Percentiles rank a stretch among this genome's conserved stretches.
These are phyloP conservation scores for Suhomyces chickasaworum DNA, from an alignment of 1,139 yeast genomes.

Conservation along the genomic window DNA sequence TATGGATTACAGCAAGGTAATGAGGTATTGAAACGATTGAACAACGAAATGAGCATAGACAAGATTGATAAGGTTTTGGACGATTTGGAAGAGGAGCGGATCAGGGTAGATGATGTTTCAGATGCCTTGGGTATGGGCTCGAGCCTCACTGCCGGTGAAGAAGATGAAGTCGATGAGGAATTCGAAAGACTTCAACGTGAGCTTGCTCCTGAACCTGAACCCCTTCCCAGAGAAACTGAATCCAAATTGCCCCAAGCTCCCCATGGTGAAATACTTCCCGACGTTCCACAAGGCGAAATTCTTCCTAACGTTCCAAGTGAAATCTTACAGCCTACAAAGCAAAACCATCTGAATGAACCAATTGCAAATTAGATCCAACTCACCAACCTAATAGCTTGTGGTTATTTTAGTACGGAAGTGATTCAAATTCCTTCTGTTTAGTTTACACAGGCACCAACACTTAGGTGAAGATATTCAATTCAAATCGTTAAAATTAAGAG, in stretches of 20 bases:
- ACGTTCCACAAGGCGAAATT: slow-evolving; percentile 18
- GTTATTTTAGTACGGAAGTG: neutral
- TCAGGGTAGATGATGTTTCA: slow-evolving; percentile 70
- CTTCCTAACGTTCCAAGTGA: slow-evolving; percentile 15
- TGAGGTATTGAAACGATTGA: slow-evolving; percentile 68
- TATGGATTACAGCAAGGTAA: slow-evolving; percentile 82
- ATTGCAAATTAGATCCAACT: slow-evolving; percentile 1
- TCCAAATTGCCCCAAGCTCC: slow-evolving; percentile 19
- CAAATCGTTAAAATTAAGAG: neutral
- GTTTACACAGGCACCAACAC: neutral
- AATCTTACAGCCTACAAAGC: slow-evolving; percentile 6
- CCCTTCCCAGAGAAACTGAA: slow-evolving; percentile 22
- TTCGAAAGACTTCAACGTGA: slow-evolving; percentile 53
- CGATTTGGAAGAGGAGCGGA: slow-evolving; percentile 77
- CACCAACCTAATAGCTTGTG: neutral
- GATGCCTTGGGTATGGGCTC: slow-evolving; percentile 46
- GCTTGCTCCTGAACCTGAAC: slow-evolving; percentile 23
- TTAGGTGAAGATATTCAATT: neutral
- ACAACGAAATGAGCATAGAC: slow-evolving; percentile 75
- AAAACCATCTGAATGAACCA: neutral
- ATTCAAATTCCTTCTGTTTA: neutral
- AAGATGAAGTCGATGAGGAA: slow-evolving; percentile 68
- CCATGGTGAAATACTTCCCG: slow-evolving; percentile 22
- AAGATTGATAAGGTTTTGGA: slow-evolving; percentile 83
- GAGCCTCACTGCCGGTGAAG: slow-evolving; percentile 56